These are phyloP conservation scores for Aspergillus fumigatus DNA, from an alignment of 2,329 filamentous ascomycete species.

Conservation along the genomic window DNA sequence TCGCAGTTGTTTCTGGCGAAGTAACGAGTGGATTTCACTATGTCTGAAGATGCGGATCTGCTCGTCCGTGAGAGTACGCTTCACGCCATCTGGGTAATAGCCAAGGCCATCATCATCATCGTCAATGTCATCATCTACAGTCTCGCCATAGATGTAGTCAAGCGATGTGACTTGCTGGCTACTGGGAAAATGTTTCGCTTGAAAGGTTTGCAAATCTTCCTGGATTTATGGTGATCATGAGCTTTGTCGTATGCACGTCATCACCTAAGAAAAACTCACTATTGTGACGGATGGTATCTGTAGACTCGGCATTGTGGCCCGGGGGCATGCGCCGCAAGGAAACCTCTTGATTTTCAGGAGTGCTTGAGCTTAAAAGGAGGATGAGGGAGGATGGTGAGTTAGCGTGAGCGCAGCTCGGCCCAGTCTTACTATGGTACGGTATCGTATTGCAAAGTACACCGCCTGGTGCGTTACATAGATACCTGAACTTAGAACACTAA, in stretches of 20 bases:
- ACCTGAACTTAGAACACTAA: no score
- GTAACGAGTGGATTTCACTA: conserved; percentile 72
- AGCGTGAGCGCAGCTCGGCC: not conserved
- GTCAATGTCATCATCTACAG: conserved; percentile 15
- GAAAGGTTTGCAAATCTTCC: conserved; percentile 58
- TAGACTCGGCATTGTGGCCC: conserved; percentile 4
- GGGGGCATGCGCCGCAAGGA: not conserved
- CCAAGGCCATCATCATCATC: conserved; percentile 61
- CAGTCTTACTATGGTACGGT: not conserved
- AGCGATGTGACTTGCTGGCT: conserved; percentile 4
- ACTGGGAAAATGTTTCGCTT: conserved; percentile 54
- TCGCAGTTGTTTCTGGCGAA: conserved; percentile 47
- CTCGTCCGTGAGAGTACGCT: conserved; percentile 84
- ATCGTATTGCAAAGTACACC: not conserved
- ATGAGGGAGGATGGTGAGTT: not conserved
- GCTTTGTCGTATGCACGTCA: not conserved
- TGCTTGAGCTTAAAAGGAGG: not conserved
- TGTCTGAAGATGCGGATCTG: conserved; percentile 88
- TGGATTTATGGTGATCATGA: conserved; percentile 24
- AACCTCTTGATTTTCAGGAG: not conserved
- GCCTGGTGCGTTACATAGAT: not conserved
- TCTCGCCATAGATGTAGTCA: not conserved
- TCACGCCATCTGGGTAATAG: conserved; percentile 80
- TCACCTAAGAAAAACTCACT: conserved; percentile 18
- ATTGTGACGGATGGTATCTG: conserved; percentile 33